These are phyloP conservation scores for Raphanus hybrid DNA, from an alignment of 441 rosid genomes.

Conservation along the genomic window DNA sequence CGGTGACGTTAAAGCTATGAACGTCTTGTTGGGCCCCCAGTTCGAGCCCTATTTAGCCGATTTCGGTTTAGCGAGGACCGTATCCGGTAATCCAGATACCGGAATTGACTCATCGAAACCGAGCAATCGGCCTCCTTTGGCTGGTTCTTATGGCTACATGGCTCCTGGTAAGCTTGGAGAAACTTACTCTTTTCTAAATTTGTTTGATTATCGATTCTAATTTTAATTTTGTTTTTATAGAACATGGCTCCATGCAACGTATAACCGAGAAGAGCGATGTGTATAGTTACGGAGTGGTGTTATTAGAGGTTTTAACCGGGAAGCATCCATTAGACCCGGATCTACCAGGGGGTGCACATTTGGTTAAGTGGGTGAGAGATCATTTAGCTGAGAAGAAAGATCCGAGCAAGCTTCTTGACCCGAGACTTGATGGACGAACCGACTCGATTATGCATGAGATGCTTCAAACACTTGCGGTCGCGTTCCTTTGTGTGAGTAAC, in stretches of 20 bases:
- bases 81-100: slow-evolving; percentile 50
- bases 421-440: slow-evolving; percentile 55
- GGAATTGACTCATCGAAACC: slow-evolving; percentile 44
- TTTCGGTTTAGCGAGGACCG: slow-evolving; percentile 82
- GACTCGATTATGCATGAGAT: slow-evolving; percentile 80
- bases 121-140: slow-evolving; percentile 44
- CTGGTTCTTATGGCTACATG: slow-evolving; percentile 93
- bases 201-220: slow-evolving; percentile 41
- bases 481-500: slow-evolving; percentile 76
- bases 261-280: slow-evolving; percentile 90
- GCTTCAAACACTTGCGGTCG: slow-evolving; percentile 90
- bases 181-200: slow-evolving; percentile 21
- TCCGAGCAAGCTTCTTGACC: slow-evolving; percentile 67
- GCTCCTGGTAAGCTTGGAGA: slow-evolving; percentile 70
- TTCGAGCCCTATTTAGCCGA: slow-evolving; percentile 82
- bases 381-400: slow-evolving; percentile 68
- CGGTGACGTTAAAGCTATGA: slow-evolving; percentile 84
- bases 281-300: slow-evolving; percentile 86
- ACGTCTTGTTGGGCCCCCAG: slow-evolving; percentile 71
- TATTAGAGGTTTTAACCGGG: slow-evolving; percentile 81
- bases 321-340: slow-evolving; percentile 66
- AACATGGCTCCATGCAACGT: slow-evolving; percentile 75
- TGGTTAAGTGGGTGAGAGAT: slow-evolving; percentile 76
- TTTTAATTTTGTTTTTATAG: slow-evolving; percentile 60
- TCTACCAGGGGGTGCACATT: slow-evolving; percentile 74